Conservation (phyloP, 208 protist genomes). For the Crithidia expoeki region DNA sequence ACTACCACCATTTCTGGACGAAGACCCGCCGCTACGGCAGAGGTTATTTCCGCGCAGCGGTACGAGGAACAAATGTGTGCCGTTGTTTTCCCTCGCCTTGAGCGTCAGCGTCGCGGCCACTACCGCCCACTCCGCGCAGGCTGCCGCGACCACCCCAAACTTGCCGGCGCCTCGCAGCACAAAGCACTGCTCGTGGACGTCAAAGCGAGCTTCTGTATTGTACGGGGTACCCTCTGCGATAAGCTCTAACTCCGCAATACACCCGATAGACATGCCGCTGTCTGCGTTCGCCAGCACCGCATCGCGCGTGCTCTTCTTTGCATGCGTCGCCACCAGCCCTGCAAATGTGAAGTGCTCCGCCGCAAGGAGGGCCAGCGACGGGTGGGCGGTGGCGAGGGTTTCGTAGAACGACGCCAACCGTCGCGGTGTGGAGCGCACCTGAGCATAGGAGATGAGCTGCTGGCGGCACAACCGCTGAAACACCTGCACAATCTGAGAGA, state of each 20-base stretch:
- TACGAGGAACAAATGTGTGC: conserved; percentile 76
- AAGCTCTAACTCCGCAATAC: conserved; percentile 77
- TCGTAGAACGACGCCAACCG: conserved; percentile 80
- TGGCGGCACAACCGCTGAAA: conserved; percentile 64
- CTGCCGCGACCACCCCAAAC: conserved; percentile 78
- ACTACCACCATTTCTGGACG: background rate
- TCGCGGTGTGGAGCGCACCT: conserved; percentile 78
- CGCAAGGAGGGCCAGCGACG: conserved; percentile 63
- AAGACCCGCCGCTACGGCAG: background rate
- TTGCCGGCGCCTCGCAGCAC: conserved; percentile 82
- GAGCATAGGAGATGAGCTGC: conserved; percentile 76
- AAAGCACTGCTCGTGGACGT: conserved; percentile 78
- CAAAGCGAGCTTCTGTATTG: conserved; percentile 87
- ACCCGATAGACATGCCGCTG: conserved; percentile 58
- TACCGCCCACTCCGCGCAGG: conserved; percentile 79
- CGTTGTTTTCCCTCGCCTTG: conserved; percentile 81
- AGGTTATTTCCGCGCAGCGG: conserved; percentile 74
- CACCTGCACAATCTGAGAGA: conserved; percentile 51
- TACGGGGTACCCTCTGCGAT: conserved; percentile 74
- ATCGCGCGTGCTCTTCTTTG: conserved; percentile 42
- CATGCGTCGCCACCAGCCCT: conserved; percentile 75
- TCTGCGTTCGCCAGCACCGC: conserved; percentile 67
- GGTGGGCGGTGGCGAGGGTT: conserved; percentile 64
- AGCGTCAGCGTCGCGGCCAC: conserved; percentile 81
- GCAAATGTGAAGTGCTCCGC: conserved; percentile 89